Evolutionary conservation across 163 green algal genomes (phyloP), one percentile per base, ranked within the genome.

Genomic region (Volvox carteri): DNA sequence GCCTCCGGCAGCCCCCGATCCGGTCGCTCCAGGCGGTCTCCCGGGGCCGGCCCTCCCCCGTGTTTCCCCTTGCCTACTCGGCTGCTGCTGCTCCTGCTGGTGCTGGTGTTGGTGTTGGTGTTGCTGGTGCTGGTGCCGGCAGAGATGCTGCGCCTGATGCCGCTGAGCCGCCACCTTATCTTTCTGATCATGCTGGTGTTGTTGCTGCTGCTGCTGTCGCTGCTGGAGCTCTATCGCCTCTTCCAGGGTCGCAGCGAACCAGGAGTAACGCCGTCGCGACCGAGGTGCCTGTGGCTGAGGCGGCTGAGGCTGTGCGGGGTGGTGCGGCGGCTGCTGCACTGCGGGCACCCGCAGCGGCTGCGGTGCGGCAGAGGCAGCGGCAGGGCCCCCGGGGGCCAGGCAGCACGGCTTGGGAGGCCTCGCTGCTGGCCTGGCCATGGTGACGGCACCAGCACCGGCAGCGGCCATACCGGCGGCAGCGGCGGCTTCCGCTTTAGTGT

Each of bases 231-330:
- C 52, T 12, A 25, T 33, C 48, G 37, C 48, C 68, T 88, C 68
- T 12, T 78, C 28, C 48, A 88, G 68, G 2, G 50, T 42, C 1
- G 50, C 83, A 0, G 50, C 83, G 12, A 88, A 74, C 67, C 83
- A 81, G 4, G 65, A 87, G 35, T 87, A 72, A 16, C 81, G 81
- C 33, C 41, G 41, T 5, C 16, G 58, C 42, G 30, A 42, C 56
- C 4, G 39, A 39, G 25, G 54, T 65, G 25, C 23, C 60, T 39
- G 60, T 7, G n/a, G 60, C 37, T 11, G 39, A 5, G 3, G 25
- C 1, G 7, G 11, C 19, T 30, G 41, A 14, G 19, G 72, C 72
- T 23, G 5, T 1, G n/a, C 11, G 28, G 39, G 21, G 0, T 37
- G 9, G 35, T 19, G 50, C 23, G 25, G 42, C 18, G 6, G 62